A percentile compares a stretch with the other conserved stretches of the same genome.
Conservation (phyloP, 1,284 basidiomycete genomes). For the Irpex lacteus region DNA sequence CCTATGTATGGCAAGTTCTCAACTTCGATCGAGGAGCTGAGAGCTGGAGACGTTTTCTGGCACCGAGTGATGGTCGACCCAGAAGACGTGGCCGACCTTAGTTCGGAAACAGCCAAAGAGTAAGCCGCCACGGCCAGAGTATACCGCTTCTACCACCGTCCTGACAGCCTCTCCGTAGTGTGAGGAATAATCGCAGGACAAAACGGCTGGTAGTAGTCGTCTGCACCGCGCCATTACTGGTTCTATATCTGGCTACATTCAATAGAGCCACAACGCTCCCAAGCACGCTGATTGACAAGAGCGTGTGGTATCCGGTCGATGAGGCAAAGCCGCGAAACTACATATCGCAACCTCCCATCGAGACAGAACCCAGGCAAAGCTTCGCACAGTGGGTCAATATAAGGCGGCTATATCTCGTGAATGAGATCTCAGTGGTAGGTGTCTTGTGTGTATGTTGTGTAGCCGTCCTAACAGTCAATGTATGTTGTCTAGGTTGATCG, state of each 20-base stretch:
- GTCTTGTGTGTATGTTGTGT: too few relatives aligned
- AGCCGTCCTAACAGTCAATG: background rate
- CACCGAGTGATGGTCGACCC: background rate
- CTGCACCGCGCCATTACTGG: background rate
- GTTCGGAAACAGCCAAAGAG: background rate
- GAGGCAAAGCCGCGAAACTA: background rate
- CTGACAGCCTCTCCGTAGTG: background rate
- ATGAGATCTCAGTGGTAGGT: background rate
- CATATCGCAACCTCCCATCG: background rate
- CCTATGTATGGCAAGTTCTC: background rate
- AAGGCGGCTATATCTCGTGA: background rate
- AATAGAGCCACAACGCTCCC: background rate
- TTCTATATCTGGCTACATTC: background rate
- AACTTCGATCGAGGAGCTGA: background rate
- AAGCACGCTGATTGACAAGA: background rate
- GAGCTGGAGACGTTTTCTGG: background rate
- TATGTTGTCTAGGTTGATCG: background rate
- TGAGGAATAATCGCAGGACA: background rate
- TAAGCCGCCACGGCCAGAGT: background rate
- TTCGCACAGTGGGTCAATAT: slow-evolving; percentile 1
- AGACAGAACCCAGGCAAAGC: background rate
- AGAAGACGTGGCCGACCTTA: background rate
- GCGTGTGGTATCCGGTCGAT: background rate
- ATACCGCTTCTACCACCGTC: background rate
- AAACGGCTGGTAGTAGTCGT: background rate